Base-by-base conservation (phyloP, 768 basidiomycete genomes). In the Collybia sordida region DNA sequence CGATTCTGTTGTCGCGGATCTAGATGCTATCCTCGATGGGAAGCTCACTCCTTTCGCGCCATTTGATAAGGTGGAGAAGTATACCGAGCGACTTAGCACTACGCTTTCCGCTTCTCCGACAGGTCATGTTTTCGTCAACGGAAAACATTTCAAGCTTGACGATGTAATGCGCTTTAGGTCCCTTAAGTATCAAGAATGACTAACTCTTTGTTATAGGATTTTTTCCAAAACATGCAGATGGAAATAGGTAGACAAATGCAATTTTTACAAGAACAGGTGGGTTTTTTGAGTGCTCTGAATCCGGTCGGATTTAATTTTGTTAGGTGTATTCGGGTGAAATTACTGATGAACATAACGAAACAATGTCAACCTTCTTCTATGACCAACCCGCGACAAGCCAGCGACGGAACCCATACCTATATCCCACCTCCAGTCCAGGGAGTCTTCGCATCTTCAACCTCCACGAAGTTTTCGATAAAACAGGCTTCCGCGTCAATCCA, bases 91-190 rank as follows among this genome's bases (percentile, higher is more conserved):
- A 12, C 63, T 95, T 18, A 81, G 79, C 8, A 71, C 81, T 2
- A 74, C 72, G 0, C 45, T 70, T 5, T 64, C 64, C 1, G 50
- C 64, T 8, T 62, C 72, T 1, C 58, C 71, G 0, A 64, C 65
- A 2, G 94, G 93, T 0, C 84, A 90, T 55, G 83, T 77, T 3
- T 96, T 98, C 65, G 74, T 96, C 61, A 96, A 98, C 59, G 95
- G 95, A n/a, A 93, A 86, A 60, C 79, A 88, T 63, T 75, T 83
- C 45, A 66, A 78, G 11, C 64, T 92, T 42, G 77, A 80, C 54
- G 87, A 88, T 46, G 92, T 90, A 57, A 57, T 36, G 45, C 15
- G 23, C 14, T n/a, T 22, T 8, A 17, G 28, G 12, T 28, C n/a
- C 3, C 5, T 18, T 4, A n/a, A 27, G 21, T 48, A n/a, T 15